These are phyloP conservation scores for Solanum chacoense DNA, from an alignment of 305 asterid species.

Conservation along the genomic window DNA sequence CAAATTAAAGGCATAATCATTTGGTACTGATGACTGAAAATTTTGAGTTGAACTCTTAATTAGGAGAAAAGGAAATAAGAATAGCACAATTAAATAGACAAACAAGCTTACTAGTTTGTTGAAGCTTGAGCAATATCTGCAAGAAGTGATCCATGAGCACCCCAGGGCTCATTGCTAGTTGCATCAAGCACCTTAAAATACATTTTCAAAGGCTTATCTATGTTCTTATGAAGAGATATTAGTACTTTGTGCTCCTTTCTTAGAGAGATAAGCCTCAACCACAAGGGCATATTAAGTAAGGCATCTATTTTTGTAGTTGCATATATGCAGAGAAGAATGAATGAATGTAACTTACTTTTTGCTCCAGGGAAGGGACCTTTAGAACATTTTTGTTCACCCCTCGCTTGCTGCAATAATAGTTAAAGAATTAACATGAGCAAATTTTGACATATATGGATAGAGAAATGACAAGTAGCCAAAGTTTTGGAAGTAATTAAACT, in stretches of 20 bases:
- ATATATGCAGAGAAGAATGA: background rate
- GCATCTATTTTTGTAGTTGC: background rate
- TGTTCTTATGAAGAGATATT: background rate
- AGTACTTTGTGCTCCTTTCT: background rate
- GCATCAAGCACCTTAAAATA: slow-evolving; percentile 81
- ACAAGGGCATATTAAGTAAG: background rate
- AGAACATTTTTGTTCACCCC: slow-evolving; percentile 96
- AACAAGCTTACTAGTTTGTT: slow-evolving; percentile 53
- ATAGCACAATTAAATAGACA: background rate
- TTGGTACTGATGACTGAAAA: slow-evolving; percentile 82
- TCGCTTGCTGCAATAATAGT: slow-evolving; percentile 70
- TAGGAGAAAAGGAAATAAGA: slow-evolving; percentile 6
- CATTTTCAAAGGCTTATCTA: too few species aligned
- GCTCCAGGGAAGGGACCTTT: slow-evolving; percentile 87
- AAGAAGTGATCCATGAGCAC: slow-evolving; percentile 91
- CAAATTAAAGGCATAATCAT: slow-evolving; percentile 86
- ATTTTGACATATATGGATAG: too few species aligned
- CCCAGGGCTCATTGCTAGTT: slow-evolving; percentile 98
- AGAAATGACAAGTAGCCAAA: background rate
- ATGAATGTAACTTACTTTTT: slow-evolving; percentile 38
- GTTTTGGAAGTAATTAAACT: slow-evolving; percentile 16
- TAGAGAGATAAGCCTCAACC: background rate
- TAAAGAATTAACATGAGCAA: background rate
- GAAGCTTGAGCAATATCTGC: slow-evolving; percentile 93
- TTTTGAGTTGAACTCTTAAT: slow-evolving; percentile 3